Evolutionary conservation across 83 land plant genomes (phyloP).

Genomic region (Picea abies): DNA sequence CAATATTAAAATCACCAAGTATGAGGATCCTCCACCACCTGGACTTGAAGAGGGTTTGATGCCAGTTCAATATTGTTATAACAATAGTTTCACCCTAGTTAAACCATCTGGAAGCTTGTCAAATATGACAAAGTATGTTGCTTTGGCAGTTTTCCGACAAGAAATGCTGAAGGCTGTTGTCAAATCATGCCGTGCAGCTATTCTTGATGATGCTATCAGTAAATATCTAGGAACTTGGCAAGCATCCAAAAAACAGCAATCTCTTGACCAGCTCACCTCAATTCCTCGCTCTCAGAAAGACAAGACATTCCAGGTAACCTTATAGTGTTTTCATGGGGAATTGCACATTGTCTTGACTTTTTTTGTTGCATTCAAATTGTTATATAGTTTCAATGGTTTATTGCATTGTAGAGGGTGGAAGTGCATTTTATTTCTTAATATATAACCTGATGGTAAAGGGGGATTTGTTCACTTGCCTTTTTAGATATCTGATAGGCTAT

Average conservation of each 20-base stretch:
- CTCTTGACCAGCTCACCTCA: background rate
- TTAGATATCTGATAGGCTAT: no score
- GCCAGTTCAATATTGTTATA: conserved; percentile 11
- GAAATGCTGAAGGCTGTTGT: conserved; percentile 47
- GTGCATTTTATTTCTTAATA: background rate
- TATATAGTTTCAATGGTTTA: background rate
- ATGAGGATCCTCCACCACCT: conserved; percentile 49
- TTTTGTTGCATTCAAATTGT: background rate
- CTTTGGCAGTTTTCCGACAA: conserved; percentile 49
- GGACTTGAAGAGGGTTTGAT: conserved; percentile 30
- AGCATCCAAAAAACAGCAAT: background rate
- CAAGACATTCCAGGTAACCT: background rate
- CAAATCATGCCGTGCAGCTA: conserved; percentile 31
- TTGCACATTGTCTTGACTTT: background rate
- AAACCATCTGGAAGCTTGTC: conserved; percentile 20
- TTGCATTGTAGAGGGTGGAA: background rate
- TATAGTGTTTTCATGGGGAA: background rate
- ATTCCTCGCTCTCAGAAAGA: background rate
- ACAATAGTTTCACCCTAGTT: conserved; percentile 11
- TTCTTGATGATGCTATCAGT: conserved; percentile 15
- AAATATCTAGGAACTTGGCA: background rate
- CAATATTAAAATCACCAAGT: conserved; percentile 9
- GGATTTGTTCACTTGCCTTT: no score
- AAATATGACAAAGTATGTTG: conserved; percentile 27
- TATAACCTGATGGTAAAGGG: background rate